Evolutionary conservation across 2,329 filamentous ascomycete genomes (phyloP), one percentile per base, ranked within the genome.

Genomic region (Xylaria multiplex): DNA sequence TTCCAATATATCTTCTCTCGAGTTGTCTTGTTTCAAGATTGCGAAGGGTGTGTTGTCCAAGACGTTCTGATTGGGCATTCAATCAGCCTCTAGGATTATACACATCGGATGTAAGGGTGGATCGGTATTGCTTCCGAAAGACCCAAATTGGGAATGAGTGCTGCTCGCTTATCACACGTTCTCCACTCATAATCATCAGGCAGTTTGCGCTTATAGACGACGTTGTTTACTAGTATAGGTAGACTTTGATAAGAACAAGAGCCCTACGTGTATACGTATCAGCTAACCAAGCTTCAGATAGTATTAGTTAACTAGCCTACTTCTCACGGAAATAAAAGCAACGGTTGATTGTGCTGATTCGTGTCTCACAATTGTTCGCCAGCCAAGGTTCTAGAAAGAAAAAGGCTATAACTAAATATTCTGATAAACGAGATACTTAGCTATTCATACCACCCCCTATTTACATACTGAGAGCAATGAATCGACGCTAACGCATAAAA

Each of bases 11-110:
- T 30, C 4, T n/a, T 55, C 19, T 32, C 49, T 46, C 53, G 46
- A 35, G 30, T 62, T 16, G 57, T 61, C 43, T 43, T 56, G 62
- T 68, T 68, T 62, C 59, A 68, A 48, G 49, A 46, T 22, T n/a
- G 43, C 14, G 35, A 16, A 56, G 53, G 53, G 43, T 67, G 58
- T 54, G 42, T 52, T 59, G 54, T 27, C 58, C 24, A 48, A 27
- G 37, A 27, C 13, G 37, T 9, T 49, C 19, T 63, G 27, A 68
- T 66, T 68, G 63, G 66, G 9, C 19, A 30, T n/a, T 9, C 32
- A 43, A 61, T 48, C 11, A 64, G 62, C 24, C 50, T 53, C 52
- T 30, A 30, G 60, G 32, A 42, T 49, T 52, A 19, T 43, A 27
- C 40, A 40, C 37, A 46, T 50, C 30, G 5, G 50, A 43, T 40